Conservation (phyloP, 225 moss, liverwort and hornwort species). For the Polytrichum commune region DNA sequence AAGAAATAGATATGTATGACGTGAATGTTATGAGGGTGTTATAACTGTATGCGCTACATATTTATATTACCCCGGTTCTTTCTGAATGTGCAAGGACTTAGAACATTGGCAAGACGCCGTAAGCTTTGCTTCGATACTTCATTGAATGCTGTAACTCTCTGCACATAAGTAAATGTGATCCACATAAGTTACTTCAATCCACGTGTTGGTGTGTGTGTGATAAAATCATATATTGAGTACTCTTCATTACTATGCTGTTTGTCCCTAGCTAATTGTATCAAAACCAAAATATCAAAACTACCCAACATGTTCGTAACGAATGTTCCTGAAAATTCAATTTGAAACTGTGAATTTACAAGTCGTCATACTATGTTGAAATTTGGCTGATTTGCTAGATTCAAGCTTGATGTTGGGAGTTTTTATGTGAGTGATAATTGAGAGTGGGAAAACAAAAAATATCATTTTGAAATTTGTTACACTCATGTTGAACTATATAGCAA, state of each 20-base stretch:
- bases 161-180: slow-evolving; percentile 1
- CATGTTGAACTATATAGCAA: too few species aligned
- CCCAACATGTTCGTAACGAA: too few species aligned
- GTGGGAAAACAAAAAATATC: too few species aligned
- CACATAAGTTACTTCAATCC: too few species aligned
- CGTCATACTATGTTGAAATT: slow-evolving; percentile 49
- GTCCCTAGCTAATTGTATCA: neutral
- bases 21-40: neutral
- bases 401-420: neutral
- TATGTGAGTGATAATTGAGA: neutral
- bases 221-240: too few species aligned
- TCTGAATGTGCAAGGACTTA: slow-evolving; percentile 50
- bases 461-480: too few species aligned
- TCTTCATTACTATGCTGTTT: too few species aligned
- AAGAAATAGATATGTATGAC: neutral
- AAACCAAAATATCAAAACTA: neutral
- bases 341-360: neutral
- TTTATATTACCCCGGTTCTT: slow-evolving; percentile 62
- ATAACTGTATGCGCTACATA: neutral
- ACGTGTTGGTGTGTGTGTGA: too few species aligned
- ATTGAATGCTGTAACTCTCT: slow-evolving; percentile 68
- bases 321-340: neutral
- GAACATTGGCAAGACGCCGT: slow-evolving; percentile 74
- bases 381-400: slow-evolving; percentile 65
- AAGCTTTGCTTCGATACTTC: slow-evolving; percentile 78